Conservation (phyloP, 1,284 basidiomycete genomes). For the Anthracocystis setariae region DNA sequence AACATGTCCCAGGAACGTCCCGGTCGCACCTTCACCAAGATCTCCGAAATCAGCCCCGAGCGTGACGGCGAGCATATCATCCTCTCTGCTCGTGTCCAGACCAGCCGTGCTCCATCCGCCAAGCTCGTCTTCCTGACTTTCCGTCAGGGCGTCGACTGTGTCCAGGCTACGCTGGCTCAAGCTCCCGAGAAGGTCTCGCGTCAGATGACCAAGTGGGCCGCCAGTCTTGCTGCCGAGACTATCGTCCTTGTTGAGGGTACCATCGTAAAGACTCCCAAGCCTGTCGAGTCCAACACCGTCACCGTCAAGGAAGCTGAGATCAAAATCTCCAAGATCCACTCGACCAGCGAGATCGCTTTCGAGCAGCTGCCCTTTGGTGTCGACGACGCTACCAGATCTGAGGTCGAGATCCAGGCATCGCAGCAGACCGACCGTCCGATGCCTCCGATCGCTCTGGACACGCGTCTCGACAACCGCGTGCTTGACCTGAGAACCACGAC, state of each 20-base stretch:
- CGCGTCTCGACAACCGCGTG: slow-evolving; percentile 92
- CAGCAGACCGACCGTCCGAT: slow-evolving; percentile 65
- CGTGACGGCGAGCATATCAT: slow-evolving; percentile 82
- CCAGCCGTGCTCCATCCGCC: slow-evolving; percentile 77
- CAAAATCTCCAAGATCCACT: slow-evolving; percentile 83
- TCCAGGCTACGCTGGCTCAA: slow-evolving; percentile 85
- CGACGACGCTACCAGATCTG: slow-evolving; percentile 89
- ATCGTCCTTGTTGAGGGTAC: slow-evolving; percentile 88
- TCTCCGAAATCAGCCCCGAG: slow-evolving; percentile 76
- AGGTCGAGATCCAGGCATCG: slow-evolving; percentile 75
- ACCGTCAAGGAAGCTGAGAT: slow-evolving; percentile 89
- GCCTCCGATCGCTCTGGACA: slow-evolving; percentile 72
- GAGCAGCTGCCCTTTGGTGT: slow-evolving; percentile 83
- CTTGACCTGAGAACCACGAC: slow-evolving; percentile 93
- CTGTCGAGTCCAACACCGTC: slow-evolving; percentile 89
- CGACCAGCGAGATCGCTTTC: slow-evolving; percentile 79
- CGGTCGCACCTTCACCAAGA: slow-evolving; percentile 72
- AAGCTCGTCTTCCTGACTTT: slow-evolving; percentile 96
- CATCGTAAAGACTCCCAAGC: slow-evolving; percentile 75
- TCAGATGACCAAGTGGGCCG: slow-evolving; percentile 96
- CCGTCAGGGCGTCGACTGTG: slow-evolving; percentile 86
- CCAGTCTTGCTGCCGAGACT: slow-evolving; percentile 81
- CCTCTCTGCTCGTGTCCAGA: slow-evolving; percentile 90
- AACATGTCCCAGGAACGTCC: slow-evolving; percentile 84
- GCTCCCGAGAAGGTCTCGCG: slow-evolving; percentile 87